These are phyloP conservation scores for Trypanosoma boissoni DNA, from an alignment of 208 protist species.

Conservation along the genomic window DNA sequence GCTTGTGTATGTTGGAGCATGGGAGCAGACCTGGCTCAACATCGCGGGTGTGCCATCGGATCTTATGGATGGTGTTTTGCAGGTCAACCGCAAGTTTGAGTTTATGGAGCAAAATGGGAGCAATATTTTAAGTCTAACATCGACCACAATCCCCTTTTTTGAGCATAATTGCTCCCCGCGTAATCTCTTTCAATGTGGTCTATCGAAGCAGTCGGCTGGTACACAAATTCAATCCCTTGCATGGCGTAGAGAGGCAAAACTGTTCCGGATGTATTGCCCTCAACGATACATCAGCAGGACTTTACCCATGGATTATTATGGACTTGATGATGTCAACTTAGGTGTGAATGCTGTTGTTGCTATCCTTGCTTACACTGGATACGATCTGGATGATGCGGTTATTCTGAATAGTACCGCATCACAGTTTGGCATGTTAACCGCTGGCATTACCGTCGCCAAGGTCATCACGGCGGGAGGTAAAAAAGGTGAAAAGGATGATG, in stretches of 20 bases:
- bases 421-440: conserved; percentile 98
- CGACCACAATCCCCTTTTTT: conserved; percentile 98
- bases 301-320: conserved; percentile 91
- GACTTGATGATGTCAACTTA: conserved; percentile 96
- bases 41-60: conserved; percentile 93
- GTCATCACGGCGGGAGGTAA: conserved; percentile 58
- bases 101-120: conserved; percentile 96
- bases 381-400: conserved; percentile 99
- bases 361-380: conserved; percentile 99
- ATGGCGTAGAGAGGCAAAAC: conserved; percentile 98
- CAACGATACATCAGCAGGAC: conserved; percentile 96
- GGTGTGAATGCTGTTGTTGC: conserved; percentile 99
- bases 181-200: conserved; percentile 99
- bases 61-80: conserved; percentile 69
- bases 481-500: conserved; percentile 46
- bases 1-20: conserved; percentile 92
- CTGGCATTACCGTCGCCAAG: conserved; percentile 93
- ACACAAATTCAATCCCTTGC: conserved; percentile 91
- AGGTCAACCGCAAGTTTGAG: conserved; percentile 79
- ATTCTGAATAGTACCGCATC: conserved; percentile 98
- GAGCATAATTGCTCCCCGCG: conserved; percentile 99
- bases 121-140: conserved; percentile 97
- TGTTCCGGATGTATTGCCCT: conserved; percentile 96
- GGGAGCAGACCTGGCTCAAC: conserved; percentile 98
- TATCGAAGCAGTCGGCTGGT: conserved; percentile 99